Evolutionary conservation across 2,329 filamentous ascomycete species (phyloP).

Genomic region (Fonsecaea nubica): DNA sequence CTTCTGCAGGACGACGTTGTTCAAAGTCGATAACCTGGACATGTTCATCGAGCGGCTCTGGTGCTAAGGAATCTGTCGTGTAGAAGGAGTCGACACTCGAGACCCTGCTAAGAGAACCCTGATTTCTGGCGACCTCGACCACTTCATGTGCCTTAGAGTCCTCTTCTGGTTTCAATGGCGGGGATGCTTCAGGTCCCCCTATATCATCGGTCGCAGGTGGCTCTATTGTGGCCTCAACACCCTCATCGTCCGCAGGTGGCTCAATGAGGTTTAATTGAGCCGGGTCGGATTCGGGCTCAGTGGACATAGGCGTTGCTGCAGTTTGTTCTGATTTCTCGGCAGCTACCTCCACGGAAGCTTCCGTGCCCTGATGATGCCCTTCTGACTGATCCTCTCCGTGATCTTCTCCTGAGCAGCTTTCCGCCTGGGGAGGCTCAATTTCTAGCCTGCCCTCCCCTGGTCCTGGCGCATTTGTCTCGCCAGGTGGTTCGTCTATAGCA

Average conservation of each 20-base stretch:
- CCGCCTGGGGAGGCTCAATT: not conserved
- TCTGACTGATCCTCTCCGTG: not conserved
- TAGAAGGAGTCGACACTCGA: constrained; percentile 54
- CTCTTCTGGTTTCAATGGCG: not conserved
- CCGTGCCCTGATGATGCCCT: not conserved
- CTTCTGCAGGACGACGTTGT: constrained; percentile 18
- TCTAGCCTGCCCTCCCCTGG: not conserved
- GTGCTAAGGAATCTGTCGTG: constrained; percentile 41
- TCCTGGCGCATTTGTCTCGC: constrained; percentile 1
- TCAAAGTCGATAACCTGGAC: constrained; percentile 26
- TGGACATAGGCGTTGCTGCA: not conserved
- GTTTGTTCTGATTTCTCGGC: not conserved
- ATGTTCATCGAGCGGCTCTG: constrained; percentile 15
- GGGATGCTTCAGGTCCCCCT: not conserved
- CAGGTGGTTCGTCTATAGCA: not conserved
- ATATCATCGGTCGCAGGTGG: not conserved
- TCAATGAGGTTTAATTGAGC: not conserved
- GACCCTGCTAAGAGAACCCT: constrained; percentile 40
- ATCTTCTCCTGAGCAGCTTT: not conserved
- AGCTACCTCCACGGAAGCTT: not conserved
- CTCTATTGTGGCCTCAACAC: not conserved
- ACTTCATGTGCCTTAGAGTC: not conserved
- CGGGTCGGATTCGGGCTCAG: not conserved
- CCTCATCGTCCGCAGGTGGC: not conserved
- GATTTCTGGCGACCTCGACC: not conserved